Evolutionary conservation across 2,329 filamentous ascomycete genomes (phyloP).

Genomic region (Calonectria hongkongensis): DNA sequence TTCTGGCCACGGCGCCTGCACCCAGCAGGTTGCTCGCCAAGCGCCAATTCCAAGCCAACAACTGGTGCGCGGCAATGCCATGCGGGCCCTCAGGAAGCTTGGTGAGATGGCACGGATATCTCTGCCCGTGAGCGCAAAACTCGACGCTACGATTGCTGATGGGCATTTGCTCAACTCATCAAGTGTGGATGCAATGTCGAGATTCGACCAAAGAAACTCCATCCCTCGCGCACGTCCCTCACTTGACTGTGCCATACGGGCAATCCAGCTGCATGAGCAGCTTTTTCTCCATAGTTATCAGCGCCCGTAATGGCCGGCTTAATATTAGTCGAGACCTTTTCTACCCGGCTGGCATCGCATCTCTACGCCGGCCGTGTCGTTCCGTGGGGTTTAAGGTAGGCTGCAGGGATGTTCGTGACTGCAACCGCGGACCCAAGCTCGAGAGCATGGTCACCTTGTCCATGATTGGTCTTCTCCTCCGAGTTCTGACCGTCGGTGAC

Average conservation of each 20-base stretch:
- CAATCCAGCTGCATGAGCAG: constrained; percentile 31
- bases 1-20: constrained; percentile 34
- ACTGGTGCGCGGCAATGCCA: constrained; percentile 38
- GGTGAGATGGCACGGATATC: constrained; percentile 36
- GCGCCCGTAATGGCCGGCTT: constrained; percentile 21
- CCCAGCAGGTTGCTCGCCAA: constrained; percentile 28
- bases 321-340: constrained; percentile 24
- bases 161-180: constrained; percentile 25
- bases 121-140: constrained; percentile 16
- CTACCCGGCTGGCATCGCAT: constrained; percentile 14
- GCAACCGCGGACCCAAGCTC: constrained; percentile 41
- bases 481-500: constrained; percentile 45
- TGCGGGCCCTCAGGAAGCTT: constrained; percentile 21
- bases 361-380: constrained; percentile 21
- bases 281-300: constrained; percentile 29
- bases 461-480: constrained; percentile 42
- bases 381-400: constrained; percentile 33
- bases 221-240: constrained; percentile 33
- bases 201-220: constrained; percentile 27
- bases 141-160: constrained; percentile 36
- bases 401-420: constrained; percentile 44
- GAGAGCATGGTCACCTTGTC: constrained; percentile 24
- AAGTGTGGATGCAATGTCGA: constrained; percentile 28
- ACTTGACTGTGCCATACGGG: constrained; percentile 19
- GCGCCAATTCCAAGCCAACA: constrained; percentile 33